phyloP scores from a whole-genome alignment of 73 alveolate species.

The Halteria grandinella region DNA sequence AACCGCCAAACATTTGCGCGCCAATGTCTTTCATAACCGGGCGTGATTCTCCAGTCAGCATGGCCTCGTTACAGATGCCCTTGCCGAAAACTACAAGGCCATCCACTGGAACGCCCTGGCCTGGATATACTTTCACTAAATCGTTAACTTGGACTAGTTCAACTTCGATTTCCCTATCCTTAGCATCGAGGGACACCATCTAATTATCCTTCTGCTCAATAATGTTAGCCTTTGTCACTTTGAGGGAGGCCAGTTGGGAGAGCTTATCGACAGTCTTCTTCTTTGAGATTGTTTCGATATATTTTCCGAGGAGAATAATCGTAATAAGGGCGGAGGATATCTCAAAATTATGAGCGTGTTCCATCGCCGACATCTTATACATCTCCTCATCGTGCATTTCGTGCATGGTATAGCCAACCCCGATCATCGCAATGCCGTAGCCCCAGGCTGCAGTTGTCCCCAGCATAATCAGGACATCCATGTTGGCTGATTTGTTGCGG shows the following conservation, averaged over 20 bases:
- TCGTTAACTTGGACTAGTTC: constrained; percentile 82
- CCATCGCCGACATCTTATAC: constrained; percentile 35
- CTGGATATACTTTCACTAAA: constrained; percentile 79
- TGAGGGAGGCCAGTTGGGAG: constrained; percentile 63
- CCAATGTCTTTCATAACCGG: constrained; percentile 67
- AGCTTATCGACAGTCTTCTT: constrained; percentile 74
- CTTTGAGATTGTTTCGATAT: constrained; percentile 81
- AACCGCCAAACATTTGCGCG: constrained; percentile 78
- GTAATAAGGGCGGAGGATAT: constrained; percentile 78
- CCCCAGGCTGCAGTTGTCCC: constrained; percentile 71
- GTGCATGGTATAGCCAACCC: background rate
- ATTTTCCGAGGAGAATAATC: constrained; percentile 81
- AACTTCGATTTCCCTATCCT: constrained; percentile 48
- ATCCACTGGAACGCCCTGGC: constrained; percentile 86
- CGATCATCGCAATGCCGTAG: constrained; percentile 54
- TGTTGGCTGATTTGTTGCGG: constrained; percentile 53
- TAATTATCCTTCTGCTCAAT: constrained; percentile 60
- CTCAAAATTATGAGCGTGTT: constrained; percentile 80
- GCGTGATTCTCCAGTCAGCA: constrained; percentile 87
- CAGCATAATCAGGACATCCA: constrained; percentile 72
- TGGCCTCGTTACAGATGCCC: constrained; percentile 78
- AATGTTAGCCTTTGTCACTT: constrained; percentile 69
- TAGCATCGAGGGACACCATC: background rate
- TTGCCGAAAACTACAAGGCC: constrained; percentile 82
- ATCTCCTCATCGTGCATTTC: background rate